Conservation (phyloP, 2,329 filamentous ascomycete species). For the Ophiostoma triangulosporum region DNA sequence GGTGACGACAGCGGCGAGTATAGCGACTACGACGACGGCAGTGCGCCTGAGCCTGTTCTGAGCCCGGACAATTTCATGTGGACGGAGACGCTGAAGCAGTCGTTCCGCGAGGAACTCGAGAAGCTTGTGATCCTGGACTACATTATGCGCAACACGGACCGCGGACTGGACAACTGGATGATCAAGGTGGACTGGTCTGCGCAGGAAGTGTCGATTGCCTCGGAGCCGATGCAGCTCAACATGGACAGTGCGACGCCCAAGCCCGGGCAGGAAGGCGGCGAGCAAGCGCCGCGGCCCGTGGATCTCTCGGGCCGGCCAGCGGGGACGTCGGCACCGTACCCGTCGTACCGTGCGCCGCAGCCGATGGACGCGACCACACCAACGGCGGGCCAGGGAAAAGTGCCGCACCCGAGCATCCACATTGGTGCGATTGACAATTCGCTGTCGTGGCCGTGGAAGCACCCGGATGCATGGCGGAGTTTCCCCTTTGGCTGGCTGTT, state of each 20-base stretch:
- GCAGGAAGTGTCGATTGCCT: constrained; percentile 71
- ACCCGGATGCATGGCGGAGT: constrained; percentile 80
- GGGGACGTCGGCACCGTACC: constrained; percentile 44
- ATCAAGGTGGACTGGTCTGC: constrained; percentile 84
- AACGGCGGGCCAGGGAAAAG: constrained; percentile 23
- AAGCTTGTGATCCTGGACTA: constrained; percentile 97
- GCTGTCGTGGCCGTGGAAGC: constrained; percentile 97
- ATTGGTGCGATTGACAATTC: constrained; percentile 97
- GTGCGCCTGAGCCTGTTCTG: constrained; percentile 16
- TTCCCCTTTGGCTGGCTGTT: constrained; percentile 99
- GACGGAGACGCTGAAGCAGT: constrained; percentile 79
- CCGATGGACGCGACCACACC: constrained; percentile 65
- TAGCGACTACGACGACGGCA: constrained; percentile 14
- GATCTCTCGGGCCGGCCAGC: constrained; percentile 32
- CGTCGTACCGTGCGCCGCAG: constrained; percentile 60
- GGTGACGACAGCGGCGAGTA: not conserved
- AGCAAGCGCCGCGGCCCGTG: constrained; percentile 49
- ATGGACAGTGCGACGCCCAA: constrained; percentile 33
- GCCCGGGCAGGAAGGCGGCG: constrained; percentile 17
- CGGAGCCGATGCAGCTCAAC: constrained; percentile 62
- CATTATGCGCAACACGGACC: constrained; percentile 97
- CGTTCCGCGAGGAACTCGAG: constrained; percentile 88
- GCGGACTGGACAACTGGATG: constrained; percentile 98
- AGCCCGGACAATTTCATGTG: constrained; percentile 56
- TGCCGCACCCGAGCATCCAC: constrained; percentile 47